Evolutionary conservation across 106 monocot genomes (phyloP).

Genomic region (Narthecium ossifragum): DNA sequence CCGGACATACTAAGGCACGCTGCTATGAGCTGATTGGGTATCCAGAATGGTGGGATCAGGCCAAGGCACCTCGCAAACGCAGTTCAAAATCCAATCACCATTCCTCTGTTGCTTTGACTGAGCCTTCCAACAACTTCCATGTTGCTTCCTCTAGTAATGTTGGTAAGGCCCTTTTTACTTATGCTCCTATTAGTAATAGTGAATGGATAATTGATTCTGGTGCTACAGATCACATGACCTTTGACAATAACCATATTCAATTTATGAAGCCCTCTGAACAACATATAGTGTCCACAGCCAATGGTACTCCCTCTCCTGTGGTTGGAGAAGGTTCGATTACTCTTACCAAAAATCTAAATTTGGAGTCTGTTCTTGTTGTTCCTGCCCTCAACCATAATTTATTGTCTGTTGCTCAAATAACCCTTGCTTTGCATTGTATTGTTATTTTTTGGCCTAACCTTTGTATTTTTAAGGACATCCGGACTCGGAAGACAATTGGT

Average conservation of each 20-base stretch:
- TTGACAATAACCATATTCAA: not conserved
- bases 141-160: not conserved
- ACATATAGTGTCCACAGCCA: not conserved
- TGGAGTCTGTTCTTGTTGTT: not conserved
- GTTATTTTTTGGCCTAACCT: constrained; percentile 4
- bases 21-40: not conserved
- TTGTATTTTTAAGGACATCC: constrained; percentile 6
- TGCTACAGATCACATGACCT: constrained; percentile 3
- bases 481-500: not conserved
- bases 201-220: constrained; percentile 5
- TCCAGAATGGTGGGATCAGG: not conserved
- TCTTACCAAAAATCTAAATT: not conserved
- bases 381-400: not conserved
- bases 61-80: not conserved
- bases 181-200: not conserved
- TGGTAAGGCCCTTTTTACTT: not conserved
- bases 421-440: not conserved
- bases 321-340: not conserved
- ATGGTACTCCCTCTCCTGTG: not conserved
- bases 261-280: not conserved
- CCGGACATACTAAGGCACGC: not conserved
- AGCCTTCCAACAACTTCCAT: not conserved
- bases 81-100: not conserved
- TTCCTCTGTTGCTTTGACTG: not conserved
- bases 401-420: not conserved